Evolutionary conservation across 768 basidiomycete genomes (phyloP), one percentile per base, ranked within the genome.

Genomic region (Lactarius indigo): DNA sequence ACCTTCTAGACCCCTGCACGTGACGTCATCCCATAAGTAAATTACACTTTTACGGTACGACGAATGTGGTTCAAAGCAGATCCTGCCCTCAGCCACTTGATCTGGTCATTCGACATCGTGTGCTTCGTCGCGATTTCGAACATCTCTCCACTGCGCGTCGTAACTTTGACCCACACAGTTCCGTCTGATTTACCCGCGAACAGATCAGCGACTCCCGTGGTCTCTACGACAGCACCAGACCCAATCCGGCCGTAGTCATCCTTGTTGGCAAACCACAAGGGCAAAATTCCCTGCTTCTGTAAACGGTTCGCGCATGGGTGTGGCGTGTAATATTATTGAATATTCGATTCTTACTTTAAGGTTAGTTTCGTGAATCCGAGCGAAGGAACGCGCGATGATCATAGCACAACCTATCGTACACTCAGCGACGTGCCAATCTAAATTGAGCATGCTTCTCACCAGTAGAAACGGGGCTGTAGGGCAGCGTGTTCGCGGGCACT

Each of bases 401-500:
- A 94, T 80, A 6, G 84, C 85, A 73, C 94, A 94, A 20, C 96
- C 93, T 90, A 69, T 13, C 41, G 30, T n/a, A 44, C 62, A 28
- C 52, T 65, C 33, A 59, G 58, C 41, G 20, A 33, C 42, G 13
- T 28, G 20, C 59, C 30, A 44, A 64, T 52, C 28, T 44, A 28
- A n/a, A 26, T 28, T 33, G 17, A 37, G 18, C 50, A 37, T 20
- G 15, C 4, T 13, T 71, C 78, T 54, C 72, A 88, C 91, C 93
- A n/a, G 70, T 93, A 95, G 79, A 95, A 97, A 23, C 97, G 86
- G 30, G 97, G 97, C 74, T 98, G 96, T 39, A 99, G 82, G 26
- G 97, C 95, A 41, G 97, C 97, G 76, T 99, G 97, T 77, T 99
- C 97, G 63, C 97, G 86, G 9, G 97, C 97, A 72, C 93, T 96